Evolutionary conservation across 2,329 filamentous ascomycete genomes (phyloP), one percentile per base, ranked within the genome.

Genomic region (Blastomyces gilchristii): DNA sequence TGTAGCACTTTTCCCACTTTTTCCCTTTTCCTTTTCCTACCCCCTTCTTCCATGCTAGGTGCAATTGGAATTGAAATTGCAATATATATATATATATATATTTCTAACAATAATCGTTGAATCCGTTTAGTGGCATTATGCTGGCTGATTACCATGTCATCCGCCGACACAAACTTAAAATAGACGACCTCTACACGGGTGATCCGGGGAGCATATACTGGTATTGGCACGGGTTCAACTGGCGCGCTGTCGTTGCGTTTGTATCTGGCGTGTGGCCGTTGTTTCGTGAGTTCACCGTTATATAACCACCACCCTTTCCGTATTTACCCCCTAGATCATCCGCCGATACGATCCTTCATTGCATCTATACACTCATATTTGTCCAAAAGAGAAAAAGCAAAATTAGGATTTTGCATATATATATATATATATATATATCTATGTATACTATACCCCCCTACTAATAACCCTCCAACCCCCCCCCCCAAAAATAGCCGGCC

Each of bases 121-220:
- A 52, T 28, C 25, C 22, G 14, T 28, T 16, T 6, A 67, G 65
- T 3, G 79, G 79, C 2, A 74, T 81, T 12, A 72, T 79, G 67
- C 69, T 80, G 16, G 74, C 75, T 39, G 78, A 81, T 58, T 82
- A 81, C 66, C 79, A 78, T 65, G 58, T 81, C 64, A 71, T 60
- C 53, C 72, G 78, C 63, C 69, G 69, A 54, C 63, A 68, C 12
- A 72, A 74, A 58, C 72, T 77, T 64, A 77, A 79, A 65, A 70
- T 80, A 16, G 73, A 74, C 0, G 76, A 75, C 31, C 71, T 80
- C 28, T 81, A 78, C 68, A 68, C 76, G 56, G 76, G 75, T 7
- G 66, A 72, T 22, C 74, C 39, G 14, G 37, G 45, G 7, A 66
- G 68, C 28, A 66, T 71, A 16, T 71, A 71, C 62, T 71, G 69